Conservation (phyloP, 768 basidiomycete species). For the Leccinellum rugosiceps region DNA sequence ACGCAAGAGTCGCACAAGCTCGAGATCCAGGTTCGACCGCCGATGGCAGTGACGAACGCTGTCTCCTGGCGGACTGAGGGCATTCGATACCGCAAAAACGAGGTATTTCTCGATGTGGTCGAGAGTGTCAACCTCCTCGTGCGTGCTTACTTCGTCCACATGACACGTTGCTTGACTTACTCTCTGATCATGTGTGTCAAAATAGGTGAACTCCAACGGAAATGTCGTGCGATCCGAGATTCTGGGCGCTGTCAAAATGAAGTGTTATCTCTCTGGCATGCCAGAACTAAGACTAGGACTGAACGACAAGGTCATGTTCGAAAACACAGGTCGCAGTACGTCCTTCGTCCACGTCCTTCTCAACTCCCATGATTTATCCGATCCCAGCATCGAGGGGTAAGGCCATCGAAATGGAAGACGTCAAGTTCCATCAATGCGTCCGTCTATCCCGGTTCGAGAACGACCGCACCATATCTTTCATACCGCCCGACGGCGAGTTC, state of each 20-base stretch:
- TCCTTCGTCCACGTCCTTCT: conserved; percentile 5
- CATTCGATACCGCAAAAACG: conserved; percentile 96
- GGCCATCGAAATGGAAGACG: conserved; percentile 99
- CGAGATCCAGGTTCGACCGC: conserved; percentile 87
- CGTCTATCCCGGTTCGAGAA: conserved; percentile 96
- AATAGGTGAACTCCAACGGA: conserved; percentile 93
- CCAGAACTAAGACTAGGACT: conserved; percentile 92
- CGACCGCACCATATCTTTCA: conserved; percentile 98
- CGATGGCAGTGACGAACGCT: conserved; percentile 96
- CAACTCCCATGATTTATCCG: background rate
- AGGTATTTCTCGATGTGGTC: conserved; percentile 97
- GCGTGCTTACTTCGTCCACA: conserved; percentile 28
- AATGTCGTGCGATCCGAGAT: conserved; percentile 98
- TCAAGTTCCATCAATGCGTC: conserved; percentile 99
- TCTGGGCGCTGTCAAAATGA: conserved; percentile 99
- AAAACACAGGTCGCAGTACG: conserved; percentile 92
- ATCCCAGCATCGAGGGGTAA: conserved; percentile 66
- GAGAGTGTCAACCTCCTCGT: conserved; percentile 96
- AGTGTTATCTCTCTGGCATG: conserved; percentile 99
- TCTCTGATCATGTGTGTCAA: too few relatives aligned
- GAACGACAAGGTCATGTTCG: conserved; percentile 99
- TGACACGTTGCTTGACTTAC: background rate
- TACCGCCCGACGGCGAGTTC: conserved; percentile 98
- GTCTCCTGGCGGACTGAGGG: conserved; percentile 99
- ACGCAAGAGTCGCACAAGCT: conserved; percentile 98